Evolutionary conservation across 768 basidiomycete species (phyloP).

Genomic region (Serendipita sp.): DNA sequence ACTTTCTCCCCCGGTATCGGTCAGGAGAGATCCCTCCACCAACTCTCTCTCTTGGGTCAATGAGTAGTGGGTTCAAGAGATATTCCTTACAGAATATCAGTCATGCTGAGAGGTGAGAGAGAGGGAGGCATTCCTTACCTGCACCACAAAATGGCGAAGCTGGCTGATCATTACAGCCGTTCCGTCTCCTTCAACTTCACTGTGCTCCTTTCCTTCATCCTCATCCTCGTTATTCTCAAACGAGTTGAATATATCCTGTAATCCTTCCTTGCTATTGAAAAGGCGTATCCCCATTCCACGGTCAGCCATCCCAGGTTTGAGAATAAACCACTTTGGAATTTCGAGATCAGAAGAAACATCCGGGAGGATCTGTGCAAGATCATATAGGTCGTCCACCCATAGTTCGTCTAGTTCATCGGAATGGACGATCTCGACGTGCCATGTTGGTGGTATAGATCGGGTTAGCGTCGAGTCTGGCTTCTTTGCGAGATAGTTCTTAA

Average conservation of each 20-base stretch:
- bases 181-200: slow-evolving; percentile 17
- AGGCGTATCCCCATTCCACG: slow-evolving; percentile 87
- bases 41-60: slow-evolving; percentile 36
- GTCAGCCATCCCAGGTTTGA: slow-evolving; percentile 97
- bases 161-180: slow-evolving; percentile 63
- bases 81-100: slow-evolving; percentile 51
- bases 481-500: slow-evolving; percentile 60
- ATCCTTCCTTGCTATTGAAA: slow-evolving; percentile 59
- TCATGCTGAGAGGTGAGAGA: background rate
- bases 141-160: slow-evolving; percentile 88
- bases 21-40: background rate
- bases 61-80: slow-evolving; percentile 53
- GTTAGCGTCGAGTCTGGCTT: slow-evolving; percentile 39
- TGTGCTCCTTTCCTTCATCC: slow-evolving; percentile 27
- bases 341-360: slow-evolving; percentile 14
- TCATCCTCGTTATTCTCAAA: slow-evolving; percentile 53
- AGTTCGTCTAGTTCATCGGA: slow-evolving; percentile 91
- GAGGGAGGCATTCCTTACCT: slow-evolving; percentile 33
- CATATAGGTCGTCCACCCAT: slow-evolving; percentile 86
- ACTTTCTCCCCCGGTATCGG: slow-evolving; percentile 32
- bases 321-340: slow-evolving; percentile 61
- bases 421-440: slow-evolving; percentile 72
- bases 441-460: slow-evolving; percentile 51
- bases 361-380: slow-evolving; percentile 51
- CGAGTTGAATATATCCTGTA: slow-evolving; percentile 59